phyloP scores from a whole-genome alignment of 768 basidiomycete species.

The Boletus bicolor region DNA sequence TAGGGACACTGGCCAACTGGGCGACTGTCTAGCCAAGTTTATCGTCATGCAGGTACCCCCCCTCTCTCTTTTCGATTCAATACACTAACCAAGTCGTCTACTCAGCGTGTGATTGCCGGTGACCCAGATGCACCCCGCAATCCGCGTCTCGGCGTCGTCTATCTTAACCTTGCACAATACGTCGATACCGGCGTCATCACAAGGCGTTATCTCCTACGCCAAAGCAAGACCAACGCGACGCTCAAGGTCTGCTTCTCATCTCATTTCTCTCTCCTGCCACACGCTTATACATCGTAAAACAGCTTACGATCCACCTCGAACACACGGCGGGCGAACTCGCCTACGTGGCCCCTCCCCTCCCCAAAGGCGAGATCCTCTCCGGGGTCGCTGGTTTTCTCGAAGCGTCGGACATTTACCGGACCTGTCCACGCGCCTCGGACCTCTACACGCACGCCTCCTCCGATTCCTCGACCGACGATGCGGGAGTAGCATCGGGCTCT shows the following conservation, averaged over 20 bases:
- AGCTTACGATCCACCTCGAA: conserved; percentile 60
- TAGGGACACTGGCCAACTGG: conserved; percentile 44
- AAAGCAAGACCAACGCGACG: conserved; percentile 78
- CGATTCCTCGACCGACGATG: conserved; percentile 30
- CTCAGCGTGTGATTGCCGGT: conserved; percentile 53
- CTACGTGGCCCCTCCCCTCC: conserved; percentile 65
- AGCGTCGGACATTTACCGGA: conserved; percentile 47
- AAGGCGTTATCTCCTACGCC: conserved; percentile 61
- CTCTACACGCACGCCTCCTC: conserved; percentile 33
- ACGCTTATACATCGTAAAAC: conserved; percentile 1
- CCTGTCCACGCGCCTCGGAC: conserved; percentile 50
- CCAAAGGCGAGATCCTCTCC: conserved; percentile 68
- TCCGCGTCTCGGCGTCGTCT: conserved; percentile 60
- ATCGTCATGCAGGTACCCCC: conserved; percentile 52
- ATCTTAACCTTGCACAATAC: conserved; percentile 75
- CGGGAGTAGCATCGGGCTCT: conserved; percentile 9
- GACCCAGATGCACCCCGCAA: conserved; percentile 56
- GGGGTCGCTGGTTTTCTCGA: conserved; percentile 63
- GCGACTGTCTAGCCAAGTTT: conserved; percentile 61
- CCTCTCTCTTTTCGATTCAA: neutral
- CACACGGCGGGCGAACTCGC: conserved; percentile 51
- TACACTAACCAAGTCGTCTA: neutral
- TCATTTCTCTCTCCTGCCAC: neutral
- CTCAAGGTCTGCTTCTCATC: conserved; percentile 49
- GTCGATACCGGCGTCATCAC: conserved; percentile 55